Conservation (phyloP, 768 basidiomycete genomes). For the Leccinum truebloodii region DNA sequence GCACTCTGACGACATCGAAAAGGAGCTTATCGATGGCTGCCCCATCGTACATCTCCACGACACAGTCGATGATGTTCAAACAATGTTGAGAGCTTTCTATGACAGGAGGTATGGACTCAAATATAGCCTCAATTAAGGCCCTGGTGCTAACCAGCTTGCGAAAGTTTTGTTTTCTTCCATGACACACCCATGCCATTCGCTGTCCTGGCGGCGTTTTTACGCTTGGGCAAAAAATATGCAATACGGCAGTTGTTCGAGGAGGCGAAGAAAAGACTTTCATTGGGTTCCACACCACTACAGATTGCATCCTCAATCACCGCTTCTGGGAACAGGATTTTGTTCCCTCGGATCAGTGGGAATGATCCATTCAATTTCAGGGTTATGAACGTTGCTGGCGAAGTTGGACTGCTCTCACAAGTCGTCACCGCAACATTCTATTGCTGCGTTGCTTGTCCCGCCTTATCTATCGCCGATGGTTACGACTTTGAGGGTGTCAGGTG, state of each 20-base stretch:
- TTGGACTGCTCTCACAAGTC: slow-evolving; percentile 3
- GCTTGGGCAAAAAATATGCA: slow-evolving; percentile 18
- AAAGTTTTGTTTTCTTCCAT: slow-evolving; percentile 10
- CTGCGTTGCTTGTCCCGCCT: slow-evolving; percentile 10
- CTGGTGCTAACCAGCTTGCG: neutral
- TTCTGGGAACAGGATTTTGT: neutral
- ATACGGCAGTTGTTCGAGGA: slow-evolving; percentile 15
- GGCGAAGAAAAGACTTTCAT: slow-evolving; percentile 6
- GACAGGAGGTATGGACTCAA: slow-evolving; percentile 13
- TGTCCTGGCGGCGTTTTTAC: slow-evolving; percentile 12
- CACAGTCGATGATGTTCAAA: slow-evolving; percentile 12
- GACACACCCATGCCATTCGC: slow-evolving; percentile 12
- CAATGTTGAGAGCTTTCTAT: slow-evolving; percentile 22
- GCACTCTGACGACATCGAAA: slow-evolving; percentile 1
- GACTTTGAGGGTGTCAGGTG: neutral
- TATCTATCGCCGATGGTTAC: slow-evolving; percentile 13
- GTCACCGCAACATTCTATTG: slow-evolving; percentile 4
- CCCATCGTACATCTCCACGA: slow-evolving; percentile 23
- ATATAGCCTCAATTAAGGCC: neutral
- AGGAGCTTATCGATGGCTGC: slow-evolving; percentile 20
- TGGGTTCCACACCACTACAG: neutral
- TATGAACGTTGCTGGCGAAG: slow-evolving; percentile 18
- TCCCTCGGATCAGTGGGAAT: slow-evolving; percentile 6
- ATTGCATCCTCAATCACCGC: neutral
- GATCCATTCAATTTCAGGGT: slow-evolving; percentile 17